phyloP scores from a whole-genome alignment of 2,329 filamentous ascomycete species.

The Trichoderma gracile region DNA sequence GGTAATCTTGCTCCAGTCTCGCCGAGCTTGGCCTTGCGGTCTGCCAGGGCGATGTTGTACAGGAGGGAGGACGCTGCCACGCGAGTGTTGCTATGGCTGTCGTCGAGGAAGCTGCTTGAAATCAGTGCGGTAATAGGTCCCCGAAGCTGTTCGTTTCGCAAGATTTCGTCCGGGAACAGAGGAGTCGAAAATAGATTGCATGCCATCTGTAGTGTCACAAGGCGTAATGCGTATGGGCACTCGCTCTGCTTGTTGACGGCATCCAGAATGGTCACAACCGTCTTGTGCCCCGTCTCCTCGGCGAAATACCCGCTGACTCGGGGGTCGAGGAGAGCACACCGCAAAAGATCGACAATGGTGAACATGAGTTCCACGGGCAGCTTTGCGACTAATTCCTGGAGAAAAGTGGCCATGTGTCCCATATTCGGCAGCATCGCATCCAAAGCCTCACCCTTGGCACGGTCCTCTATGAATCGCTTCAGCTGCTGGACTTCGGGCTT shows the following conservation, averaged over 20 bases:
- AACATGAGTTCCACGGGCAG: conserved; percentile 71
- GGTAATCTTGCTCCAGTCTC: conserved; percentile 59
- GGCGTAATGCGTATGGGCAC: conserved; percentile 77
- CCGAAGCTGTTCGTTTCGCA: conserved; percentile 54
- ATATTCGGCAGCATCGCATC: conserved; percentile 73
- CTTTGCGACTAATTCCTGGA: conserved; percentile 55
- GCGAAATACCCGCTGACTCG: conserved; percentile 81
- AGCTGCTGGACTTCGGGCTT: conserved; percentile 63
- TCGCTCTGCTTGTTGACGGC: conserved; percentile 56
- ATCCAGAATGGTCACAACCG: conserved; percentile 61
- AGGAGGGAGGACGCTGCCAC: conserved; percentile 80
- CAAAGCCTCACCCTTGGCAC: conserved; percentile 57
- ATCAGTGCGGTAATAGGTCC: conserved; percentile 66
- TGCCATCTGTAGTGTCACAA: conserved; percentile 78
- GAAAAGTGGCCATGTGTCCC: conserved; percentile 60
- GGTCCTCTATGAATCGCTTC: conserved; percentile 68
- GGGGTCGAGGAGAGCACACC: conserved; percentile 73
- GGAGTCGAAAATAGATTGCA: conserved; percentile 83
- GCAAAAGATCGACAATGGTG: conserved; percentile 79
- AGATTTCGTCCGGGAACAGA: conserved; percentile 66
- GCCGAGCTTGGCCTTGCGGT: conserved; percentile 64
- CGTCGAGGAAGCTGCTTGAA: conserved; percentile 76
- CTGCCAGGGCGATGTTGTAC: conserved; percentile 75
- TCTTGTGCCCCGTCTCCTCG: conserved; percentile 67
- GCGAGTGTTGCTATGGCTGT: conserved; percentile 69